Evolutionary conservation across 2,329 filamentous ascomycete species (phyloP).

Genomic region (Penicillium expansum): DNA sequence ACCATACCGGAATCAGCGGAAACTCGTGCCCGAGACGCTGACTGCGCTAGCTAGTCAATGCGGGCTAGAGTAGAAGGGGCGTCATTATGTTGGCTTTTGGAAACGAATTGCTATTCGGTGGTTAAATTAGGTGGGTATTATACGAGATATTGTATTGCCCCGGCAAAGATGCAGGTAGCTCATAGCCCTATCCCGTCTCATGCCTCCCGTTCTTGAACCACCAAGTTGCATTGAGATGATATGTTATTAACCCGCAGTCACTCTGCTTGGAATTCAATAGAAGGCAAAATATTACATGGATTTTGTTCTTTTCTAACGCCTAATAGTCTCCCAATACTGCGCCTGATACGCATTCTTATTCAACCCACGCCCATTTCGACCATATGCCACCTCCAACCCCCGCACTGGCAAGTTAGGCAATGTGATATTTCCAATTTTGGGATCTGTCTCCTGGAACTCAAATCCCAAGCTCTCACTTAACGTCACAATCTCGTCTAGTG

Average conservation of each 20-base stretch:
- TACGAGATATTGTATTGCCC: neutral
- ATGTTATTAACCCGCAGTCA: neutral
- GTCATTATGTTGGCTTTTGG: neutral
- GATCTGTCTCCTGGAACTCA: conserved; percentile 47
- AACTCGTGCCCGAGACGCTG: neutral
- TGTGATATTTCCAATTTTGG: conserved; percentile 44
- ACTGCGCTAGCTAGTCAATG: neutral
- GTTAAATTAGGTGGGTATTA: neutral
- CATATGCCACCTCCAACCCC: conserved; percentile 52
- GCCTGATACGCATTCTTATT: conserved; percentile 55
- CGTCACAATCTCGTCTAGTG: conserved; percentile 52
- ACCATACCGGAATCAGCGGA: neutral
- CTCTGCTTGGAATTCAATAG: neutral
- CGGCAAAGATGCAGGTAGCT: too few species aligned
- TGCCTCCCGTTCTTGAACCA: neutral
- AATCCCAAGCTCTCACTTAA: conserved; percentile 54
- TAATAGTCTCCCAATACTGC: conserved; percentile 53
- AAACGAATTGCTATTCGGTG: neutral
- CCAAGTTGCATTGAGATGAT: neutral
- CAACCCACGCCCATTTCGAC: conserved; percentile 52
- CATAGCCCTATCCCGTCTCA: neutral
- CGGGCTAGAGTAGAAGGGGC: neutral
- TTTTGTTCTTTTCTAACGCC: neutral
- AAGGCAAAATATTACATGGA: too few species aligned
- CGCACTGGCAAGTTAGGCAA: conserved; percentile 44